Evolutionary conservation across 352 stramenopile species (phyloP).

Genomic region (Globisporangium okanoganense): DNA sequence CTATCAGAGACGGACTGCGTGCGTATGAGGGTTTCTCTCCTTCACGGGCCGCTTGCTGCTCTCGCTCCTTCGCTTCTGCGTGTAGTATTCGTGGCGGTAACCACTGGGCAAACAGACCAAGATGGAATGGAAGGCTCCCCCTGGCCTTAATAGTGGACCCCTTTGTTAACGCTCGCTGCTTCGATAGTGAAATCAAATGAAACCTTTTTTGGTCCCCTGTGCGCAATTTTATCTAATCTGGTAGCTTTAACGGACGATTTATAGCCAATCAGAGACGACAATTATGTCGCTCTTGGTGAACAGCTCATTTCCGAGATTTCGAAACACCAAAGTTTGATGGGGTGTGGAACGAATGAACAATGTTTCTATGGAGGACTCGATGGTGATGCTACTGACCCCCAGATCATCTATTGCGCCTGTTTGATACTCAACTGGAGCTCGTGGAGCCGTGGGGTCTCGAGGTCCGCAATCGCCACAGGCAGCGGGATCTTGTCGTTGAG

Average conservation of each 20-base stretch:
- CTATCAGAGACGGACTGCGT: neutral
- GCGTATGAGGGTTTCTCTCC: neutral
- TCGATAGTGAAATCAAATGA: neutral
- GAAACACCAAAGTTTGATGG: neutral
- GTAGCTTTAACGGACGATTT: neutral
- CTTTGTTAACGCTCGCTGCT: neutral
- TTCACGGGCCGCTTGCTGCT: neutral
- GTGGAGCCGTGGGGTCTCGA: constrained; percentile 35
- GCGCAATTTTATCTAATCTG: neutral
- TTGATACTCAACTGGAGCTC: constrained; percentile 4
- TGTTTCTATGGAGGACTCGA: neutral
- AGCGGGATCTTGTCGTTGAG: constrained; percentile 47
- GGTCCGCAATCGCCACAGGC: constrained; percentile 43
- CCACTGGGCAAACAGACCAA: neutral
- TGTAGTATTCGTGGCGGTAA: neutral
- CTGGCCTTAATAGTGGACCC: neutral
- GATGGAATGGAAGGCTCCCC: constrained; percentile 1
- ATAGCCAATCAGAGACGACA: neutral
- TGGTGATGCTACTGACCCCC: neutral
- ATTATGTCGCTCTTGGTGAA: too few species aligned
- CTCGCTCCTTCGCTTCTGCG: neutral
- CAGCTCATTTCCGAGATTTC: neutral
- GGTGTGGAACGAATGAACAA: neutral
- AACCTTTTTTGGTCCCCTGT: neutral
- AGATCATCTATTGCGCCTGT: neutral